Evolutionary conservation across 768 basidiomycete genomes (phyloP).

Genomic region (Rhodocollybia butyracea): DNA sequence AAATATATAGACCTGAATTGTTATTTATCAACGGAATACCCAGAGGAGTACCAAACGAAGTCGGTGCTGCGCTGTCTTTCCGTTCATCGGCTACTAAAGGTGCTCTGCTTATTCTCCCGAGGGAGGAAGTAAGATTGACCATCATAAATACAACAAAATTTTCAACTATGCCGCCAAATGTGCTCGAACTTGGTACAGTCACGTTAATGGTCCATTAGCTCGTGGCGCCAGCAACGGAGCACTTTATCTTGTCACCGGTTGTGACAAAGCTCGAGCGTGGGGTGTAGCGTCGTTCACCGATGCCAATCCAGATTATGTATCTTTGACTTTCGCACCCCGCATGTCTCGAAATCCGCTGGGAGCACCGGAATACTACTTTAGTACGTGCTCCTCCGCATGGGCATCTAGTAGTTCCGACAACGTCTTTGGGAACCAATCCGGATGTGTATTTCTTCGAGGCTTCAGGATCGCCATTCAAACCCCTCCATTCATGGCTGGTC

Average conservation of each 20-base stretch:
- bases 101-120: neutral
- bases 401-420: neutral
- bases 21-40: neutral
- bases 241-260: neutral
- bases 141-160: neutral
- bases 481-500: neutral
- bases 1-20: neutral
- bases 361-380: neutral
- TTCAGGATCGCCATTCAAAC: neutral
- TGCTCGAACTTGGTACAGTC: neutral
- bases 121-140: neutral
- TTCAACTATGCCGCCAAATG: neutral
- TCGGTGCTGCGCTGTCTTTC: neutral
- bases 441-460: slow-evolving; percentile 3
- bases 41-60: neutral
- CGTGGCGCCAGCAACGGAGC: neutral
- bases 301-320: neutral
- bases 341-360: neutral
- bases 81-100: neutral
- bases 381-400: neutral
- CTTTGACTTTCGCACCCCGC: neutral
- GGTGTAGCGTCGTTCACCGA: neutral
- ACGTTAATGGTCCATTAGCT: neutral
- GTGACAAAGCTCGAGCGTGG: neutral
- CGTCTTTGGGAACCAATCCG: neutral